These are phyloP conservation scores for Cadophora sp. DNA, from an alignment of 2,329 filamentous ascomycete genomes.

Conservation along the genomic window DNA sequence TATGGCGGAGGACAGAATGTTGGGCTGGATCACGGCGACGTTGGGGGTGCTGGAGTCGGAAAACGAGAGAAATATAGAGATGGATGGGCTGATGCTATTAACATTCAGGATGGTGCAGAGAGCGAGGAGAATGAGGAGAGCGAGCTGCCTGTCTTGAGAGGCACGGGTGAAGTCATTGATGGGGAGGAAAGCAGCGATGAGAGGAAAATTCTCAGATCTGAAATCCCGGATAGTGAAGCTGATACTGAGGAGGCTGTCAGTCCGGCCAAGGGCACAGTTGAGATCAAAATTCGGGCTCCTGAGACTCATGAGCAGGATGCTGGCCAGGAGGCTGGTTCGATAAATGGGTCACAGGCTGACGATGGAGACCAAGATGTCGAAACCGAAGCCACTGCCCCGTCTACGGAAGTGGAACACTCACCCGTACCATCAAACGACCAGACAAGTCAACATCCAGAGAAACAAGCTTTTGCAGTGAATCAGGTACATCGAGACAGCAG, in stretches of 20 bases:
- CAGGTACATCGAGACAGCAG: background rate
- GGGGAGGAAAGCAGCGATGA: background rate
- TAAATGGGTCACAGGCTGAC: background rate
- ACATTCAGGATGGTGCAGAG: background rate
- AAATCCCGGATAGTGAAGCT: slow-evolving; percentile 28
- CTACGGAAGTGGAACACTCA: background rate
- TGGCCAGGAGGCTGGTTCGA: background rate
- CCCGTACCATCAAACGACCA: background rate
- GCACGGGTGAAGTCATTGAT: background rate
- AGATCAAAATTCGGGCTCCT: background rate
- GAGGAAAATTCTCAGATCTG: slow-evolving; percentile 13
- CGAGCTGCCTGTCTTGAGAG: slow-evolving; percentile 7
- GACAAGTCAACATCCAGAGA: background rate
- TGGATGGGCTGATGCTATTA: background rate
- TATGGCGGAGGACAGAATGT: background rate
- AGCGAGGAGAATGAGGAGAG: background rate
- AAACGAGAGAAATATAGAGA: background rate
- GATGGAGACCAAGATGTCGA: background rate
- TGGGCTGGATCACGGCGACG: background rate
- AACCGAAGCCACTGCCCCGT: background rate
- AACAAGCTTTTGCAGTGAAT: background rate
- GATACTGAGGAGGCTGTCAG: slow-evolving; percentile 15
- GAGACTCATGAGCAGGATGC: background rate
- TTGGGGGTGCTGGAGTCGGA: background rate
- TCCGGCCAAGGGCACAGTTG: background rate